Percentiles rank a stretch among this genome's conserved stretches.
Evolutionary conservation across 2,329 filamentous ascomycete genomes (phyloP).

Genomic region (Lasiodiplodia hormozganensis): DNA sequence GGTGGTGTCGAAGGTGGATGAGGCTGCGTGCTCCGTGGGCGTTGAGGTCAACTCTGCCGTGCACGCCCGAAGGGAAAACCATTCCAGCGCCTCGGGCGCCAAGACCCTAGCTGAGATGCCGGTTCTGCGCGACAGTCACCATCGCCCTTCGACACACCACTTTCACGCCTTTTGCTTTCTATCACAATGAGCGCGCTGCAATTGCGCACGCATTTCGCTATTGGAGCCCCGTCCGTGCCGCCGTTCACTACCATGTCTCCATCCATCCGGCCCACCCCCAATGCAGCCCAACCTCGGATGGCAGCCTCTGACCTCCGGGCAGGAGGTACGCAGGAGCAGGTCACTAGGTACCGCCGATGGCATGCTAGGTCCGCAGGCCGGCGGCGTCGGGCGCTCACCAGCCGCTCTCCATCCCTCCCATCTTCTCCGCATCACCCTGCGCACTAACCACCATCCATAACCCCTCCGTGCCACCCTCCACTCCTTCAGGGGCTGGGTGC

Average conservation of each 20-base stretch:
- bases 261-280: neutral
- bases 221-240: neutral
- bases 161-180: slow-evolving; percentile 16
- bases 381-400: slow-evolving; percentile 5
- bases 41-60: slow-evolving; percentile 28
- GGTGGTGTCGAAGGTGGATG: slow-evolving; percentile 28
- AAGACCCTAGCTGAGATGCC: slow-evolving; percentile 26
- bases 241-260: neutral
- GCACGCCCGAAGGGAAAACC: slow-evolving; percentile 26
- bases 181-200: neutral
- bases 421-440: neutral
- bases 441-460: slow-evolving; percentile 11
- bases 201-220: neutral
- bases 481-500: neutral
- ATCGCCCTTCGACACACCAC: slow-evolving; percentile 18
- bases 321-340: slow-evolving; percentile 12
- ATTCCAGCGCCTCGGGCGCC: slow-evolving; percentile 24
- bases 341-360: slow-evolving; percentile 11
- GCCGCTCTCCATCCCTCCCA: neutral
- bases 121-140: slow-evolving; percentile 20
- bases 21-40: slow-evolving; percentile 26
- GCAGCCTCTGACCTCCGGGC: neutral
- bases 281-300: slow-evolving; percentile 12
- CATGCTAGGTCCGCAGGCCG: neutral
- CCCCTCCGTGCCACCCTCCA: neutral